Conservation (phyloP, 1,284 basidiomycete genomes). For the Albatrellus sp. region DNA sequence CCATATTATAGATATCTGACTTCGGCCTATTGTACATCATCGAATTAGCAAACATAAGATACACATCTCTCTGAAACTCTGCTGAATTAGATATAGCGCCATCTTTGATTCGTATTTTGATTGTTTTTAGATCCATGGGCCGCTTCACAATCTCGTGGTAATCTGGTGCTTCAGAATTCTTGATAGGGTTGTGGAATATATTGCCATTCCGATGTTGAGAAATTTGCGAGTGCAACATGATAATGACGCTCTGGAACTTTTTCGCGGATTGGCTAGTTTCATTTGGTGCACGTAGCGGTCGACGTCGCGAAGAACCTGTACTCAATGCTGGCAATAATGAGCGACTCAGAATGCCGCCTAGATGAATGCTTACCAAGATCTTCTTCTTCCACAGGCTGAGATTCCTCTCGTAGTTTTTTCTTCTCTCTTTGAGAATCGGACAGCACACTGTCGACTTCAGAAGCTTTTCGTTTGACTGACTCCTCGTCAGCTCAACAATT, state of each 20-base stretch:
- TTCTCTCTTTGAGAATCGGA: slow-evolving; percentile 42
- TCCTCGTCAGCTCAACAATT: background rate
- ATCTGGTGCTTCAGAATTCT: slow-evolving; percentile 76
- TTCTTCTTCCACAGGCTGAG: slow-evolving; percentile 53
- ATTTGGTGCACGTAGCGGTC: slow-evolving; percentile 10
- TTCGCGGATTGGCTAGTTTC: slow-evolving; percentile 34
- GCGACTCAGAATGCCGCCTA: background rate
- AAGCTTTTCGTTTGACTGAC: slow-evolving; percentile 58
- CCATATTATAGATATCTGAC: slow-evolving; percentile 77
- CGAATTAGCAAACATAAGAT: slow-evolving; percentile 90
- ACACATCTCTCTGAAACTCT: slow-evolving; percentile 84
- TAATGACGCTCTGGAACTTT: slow-evolving; percentile 70
- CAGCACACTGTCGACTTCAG: slow-evolving; percentile 32
- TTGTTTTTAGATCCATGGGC: slow-evolving; percentile 88
- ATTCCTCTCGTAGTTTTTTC: slow-evolving; percentile 58
- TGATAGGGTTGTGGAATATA: slow-evolving; percentile 87
- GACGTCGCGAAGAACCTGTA: slow-evolving; percentile 14
- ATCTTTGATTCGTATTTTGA: slow-evolving; percentile 73
- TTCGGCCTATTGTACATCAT: slow-evolving; percentile 89
- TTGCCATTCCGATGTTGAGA: slow-evolving; percentile 76
- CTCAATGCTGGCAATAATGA: background rate
- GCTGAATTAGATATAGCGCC: slow-evolving; percentile 68
- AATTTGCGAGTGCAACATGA: slow-evolving; percentile 71
- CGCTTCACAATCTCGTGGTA: slow-evolving; percentile 85
- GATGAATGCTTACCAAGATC: slow-evolving; percentile 31